phyloP scores from a whole-genome alignment of 1,139 yeast species.

The Candida dubliniensis region DNA sequence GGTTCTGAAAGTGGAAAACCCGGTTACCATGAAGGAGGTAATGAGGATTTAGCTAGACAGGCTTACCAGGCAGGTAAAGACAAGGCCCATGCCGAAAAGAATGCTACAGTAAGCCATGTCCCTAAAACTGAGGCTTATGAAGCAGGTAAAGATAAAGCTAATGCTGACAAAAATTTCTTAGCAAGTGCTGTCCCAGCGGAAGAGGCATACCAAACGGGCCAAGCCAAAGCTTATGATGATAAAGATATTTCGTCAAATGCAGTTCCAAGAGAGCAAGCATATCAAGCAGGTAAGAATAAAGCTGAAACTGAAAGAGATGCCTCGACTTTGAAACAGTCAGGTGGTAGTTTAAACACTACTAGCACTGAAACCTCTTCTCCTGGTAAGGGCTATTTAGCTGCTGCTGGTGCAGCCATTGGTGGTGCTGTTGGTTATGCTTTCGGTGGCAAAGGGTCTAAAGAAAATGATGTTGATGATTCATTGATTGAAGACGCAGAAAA shows the following conservation, averaged over 20 bases:
- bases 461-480: conserved; percentile 15
- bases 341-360: neutral
- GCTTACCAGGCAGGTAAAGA: conserved; percentile 16
- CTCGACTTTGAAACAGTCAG: too few species aligned
- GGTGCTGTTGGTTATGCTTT: conserved; percentile 12
- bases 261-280: too few species aligned
- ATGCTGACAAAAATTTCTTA: conserved; percentile 5
- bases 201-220: too few species aligned
- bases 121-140: conserved; percentile 15
- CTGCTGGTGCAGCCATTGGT: conserved; percentile 15
- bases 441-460: conserved; percentile 12
- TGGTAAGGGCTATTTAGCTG: conserved; percentile 2
- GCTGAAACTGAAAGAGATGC: too few species aligned
- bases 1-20: neutral
- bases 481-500: conserved; percentile 22
- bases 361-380: neutral
- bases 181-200: neutral
- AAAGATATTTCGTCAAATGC: too few species aligned
- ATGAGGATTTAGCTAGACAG: conserved; percentile 8
- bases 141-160: conserved; percentile 17
- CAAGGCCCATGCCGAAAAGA: conserved; percentile 1
- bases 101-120: conserved; percentile 8
- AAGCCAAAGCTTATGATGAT: too few species aligned
- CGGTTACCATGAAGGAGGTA: neutral
- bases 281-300: too few species aligned